phyloP scores from a whole-genome alignment of 805 yeast species.

The Metschnikowia amazonensis region DNA sequence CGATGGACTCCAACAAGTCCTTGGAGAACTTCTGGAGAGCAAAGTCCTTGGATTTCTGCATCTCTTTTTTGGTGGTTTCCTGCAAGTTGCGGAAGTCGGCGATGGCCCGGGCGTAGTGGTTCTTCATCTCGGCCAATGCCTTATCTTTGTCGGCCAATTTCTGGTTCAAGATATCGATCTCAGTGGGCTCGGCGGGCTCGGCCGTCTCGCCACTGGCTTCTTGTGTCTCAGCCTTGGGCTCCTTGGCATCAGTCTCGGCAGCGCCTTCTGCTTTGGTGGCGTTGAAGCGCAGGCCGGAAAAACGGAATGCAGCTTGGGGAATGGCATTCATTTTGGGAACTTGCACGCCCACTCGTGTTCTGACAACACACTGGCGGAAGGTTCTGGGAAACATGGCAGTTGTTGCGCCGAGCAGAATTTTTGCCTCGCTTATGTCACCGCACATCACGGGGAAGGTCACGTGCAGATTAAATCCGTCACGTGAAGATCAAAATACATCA shows the following conservation, averaged over 20 bases:
- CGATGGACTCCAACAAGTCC: slow-evolving; percentile 84
- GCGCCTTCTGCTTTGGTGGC: slow-evolving; percentile 8
- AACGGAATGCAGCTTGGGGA: background rate
- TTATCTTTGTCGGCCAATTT: slow-evolving; percentile 60
- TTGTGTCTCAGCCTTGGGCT: background rate
- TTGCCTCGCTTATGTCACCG: slow-evolving; percentile 3
- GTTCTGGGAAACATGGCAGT: slow-evolving; percentile 2
- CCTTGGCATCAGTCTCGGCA: slow-evolving; percentile 4
- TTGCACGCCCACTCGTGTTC: slow-evolving; percentile 1
- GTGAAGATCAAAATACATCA: background rate
- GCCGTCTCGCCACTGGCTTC: slow-evolving; percentile 15
- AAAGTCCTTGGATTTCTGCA: slow-evolving; percentile 82
- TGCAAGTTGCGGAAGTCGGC: slow-evolving; percentile 94
- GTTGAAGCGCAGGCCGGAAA: slow-evolving; percentile 7
- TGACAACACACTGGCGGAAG: slow-evolving; percentile 3
- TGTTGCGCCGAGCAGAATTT: background rate
- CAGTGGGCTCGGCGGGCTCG: slow-evolving; percentile 23
- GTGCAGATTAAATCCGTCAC: too few relatives aligned
- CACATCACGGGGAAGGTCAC: background rate
- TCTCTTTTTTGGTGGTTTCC: slow-evolving; percentile 82
- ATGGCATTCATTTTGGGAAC: background rate
- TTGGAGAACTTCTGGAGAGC: slow-evolving; percentile 90
- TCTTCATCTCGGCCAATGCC: slow-evolving; percentile 78
- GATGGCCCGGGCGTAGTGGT: slow-evolving; percentile 73
- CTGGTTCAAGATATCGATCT: slow-evolving; percentile 34